Percentiles rank a stretch among this genome's conserved stretches.
Conservation (phyloP, 1,284 basidiomycete species). For the Mycena sp. region DNA sequence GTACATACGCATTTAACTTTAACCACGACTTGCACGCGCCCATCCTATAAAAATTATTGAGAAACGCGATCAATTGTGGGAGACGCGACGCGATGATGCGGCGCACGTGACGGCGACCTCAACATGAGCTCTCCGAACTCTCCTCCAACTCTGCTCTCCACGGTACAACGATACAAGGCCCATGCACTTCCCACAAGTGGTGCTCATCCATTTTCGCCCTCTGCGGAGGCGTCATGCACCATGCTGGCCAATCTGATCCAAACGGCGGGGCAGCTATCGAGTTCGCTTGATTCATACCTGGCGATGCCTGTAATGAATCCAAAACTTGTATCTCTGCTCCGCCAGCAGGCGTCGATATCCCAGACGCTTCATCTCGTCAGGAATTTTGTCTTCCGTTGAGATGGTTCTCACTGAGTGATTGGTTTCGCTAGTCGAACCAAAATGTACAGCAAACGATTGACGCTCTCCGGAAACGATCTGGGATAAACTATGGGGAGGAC, state of each 20-base stretch:
- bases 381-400: conserved; percentile 29
- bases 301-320: conserved; percentile 64
- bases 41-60: too few relatives aligned
- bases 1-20: too few relatives aligned
- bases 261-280: conserved; percentile 60
- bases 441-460: conserved; percentile 59
- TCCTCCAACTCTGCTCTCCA: conserved; percentile 54
- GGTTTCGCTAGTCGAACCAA: conserved; percentile 59
- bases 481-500: conserved; percentile 65
- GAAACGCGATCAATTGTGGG: background rate
- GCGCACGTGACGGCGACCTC: conserved; percentile 17
- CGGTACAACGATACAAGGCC: conserved; percentile 54
- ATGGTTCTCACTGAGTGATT: conserved; percentile 25
- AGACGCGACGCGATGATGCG: conserved; percentile 22
- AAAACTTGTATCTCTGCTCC: conserved; percentile 73
- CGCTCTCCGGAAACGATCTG: conserved; percentile 55
- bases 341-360: conserved; percentile 68
- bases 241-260: conserved; percentile 63
- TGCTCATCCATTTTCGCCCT: conserved; percentile 62
- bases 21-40: too few relatives aligned
- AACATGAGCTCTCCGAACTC: conserved; percentile 36
- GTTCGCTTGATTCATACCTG: conserved; percentile 63
- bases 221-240: conserved; percentile 53
- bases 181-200: conserved; percentile 50
- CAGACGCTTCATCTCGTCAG: conserved; percentile 62